phyloP scores from a whole-genome alignment of 2,329 filamentous ascomycete species.

The Trichocomaceae sp. region DNA sequence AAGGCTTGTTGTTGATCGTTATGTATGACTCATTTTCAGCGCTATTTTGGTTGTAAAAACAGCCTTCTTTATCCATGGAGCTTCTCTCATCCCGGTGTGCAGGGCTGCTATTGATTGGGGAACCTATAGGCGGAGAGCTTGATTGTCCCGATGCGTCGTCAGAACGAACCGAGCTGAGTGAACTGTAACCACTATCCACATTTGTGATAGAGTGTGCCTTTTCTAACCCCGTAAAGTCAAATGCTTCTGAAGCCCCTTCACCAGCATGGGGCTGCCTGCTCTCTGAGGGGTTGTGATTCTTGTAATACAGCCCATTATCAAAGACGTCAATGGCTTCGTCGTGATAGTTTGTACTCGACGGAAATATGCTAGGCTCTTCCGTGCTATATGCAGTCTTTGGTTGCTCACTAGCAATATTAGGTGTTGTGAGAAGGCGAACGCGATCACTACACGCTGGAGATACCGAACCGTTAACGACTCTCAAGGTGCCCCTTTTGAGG shows the following conservation, averaged over 20 bases:
- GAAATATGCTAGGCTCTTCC: slow-evolving; percentile 7
- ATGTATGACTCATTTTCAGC: not conserved
- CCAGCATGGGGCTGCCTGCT: not conserved
- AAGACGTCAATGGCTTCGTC: slow-evolving; percentile 1
- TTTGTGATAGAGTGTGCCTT: slow-evolving; percentile 17
- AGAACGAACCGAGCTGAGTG: slow-evolving; percentile 28
- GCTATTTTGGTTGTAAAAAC: not conserved
- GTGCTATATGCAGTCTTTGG: slow-evolving; percentile 9
- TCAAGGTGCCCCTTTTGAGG: slow-evolving; percentile 35
- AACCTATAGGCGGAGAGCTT: slow-evolving; percentile 5
- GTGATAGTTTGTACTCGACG: not conserved
- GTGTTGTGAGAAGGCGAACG: slow-evolving; percentile 17
- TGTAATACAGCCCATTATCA: not conserved
- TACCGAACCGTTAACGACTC: slow-evolving; percentile 34
- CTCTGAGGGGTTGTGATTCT: not conserved
- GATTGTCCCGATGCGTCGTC: slow-evolving; percentile 10
- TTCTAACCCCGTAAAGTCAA: not conserved
- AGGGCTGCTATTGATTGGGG: not conserved
- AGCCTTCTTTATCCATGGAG: not conserved
- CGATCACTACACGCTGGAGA: slow-evolving; percentile 34
- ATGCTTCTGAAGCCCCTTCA: not conserved
- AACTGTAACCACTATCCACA: slow-evolving; percentile 36
- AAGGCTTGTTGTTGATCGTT: not conserved
- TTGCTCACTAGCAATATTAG: not conserved
- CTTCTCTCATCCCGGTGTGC: not conserved